Evolutionary conservation across 1,284 basidiomycete species (phyloP), one percentile per base, ranked within the genome.

Genomic region (Leccinum pachyderme): DNA sequence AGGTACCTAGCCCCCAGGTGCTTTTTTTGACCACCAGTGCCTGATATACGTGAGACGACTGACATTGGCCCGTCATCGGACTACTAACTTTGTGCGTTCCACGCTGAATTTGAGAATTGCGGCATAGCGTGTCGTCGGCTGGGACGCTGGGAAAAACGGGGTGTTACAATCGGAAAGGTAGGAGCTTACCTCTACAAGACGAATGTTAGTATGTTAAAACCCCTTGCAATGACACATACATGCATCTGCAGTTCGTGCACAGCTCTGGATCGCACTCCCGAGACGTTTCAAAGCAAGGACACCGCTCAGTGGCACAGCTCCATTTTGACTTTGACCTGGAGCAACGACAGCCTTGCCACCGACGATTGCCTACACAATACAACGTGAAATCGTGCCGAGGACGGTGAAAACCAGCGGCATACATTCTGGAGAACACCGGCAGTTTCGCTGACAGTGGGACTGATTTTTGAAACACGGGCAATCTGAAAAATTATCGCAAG

Each of bases 201-300:
- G 6, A 24, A 41, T 2, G 7, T 58, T 7, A 49, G 15, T 22
- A 25, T 47, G 46, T 9, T 24, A 27, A 15, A 8, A 15, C 5
- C 12, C 35, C 47, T 8, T 25, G 12, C 18, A 15, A 12, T 15
- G 28, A 52, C 25, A 61, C 71, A 58, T 45, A 69, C 68, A 47
- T 57, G 58, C 68, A 72, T 48, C 50, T 55, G 45, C 66, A 72
- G 28, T 55, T 55, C 31, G 47, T 5, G 45, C 68, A 70, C 9
- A 70, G 41, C 47, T 75, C 73, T 25, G 75, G 73, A 61, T 77
- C 74, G 54, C 80, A 80, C 61, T 81, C 79, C 49, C 73, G 67
- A 3, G 59, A 44, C 0, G 61, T 57, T 46, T 60, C 61, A 12
- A 58, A 53, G 58, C 79, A 81, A 24, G 65, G 59, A 56, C 79